phyloP scores from a whole-genome alignment of 2,329 filamentous ascomycete species.

The Cladophialophora chaetospira region DNA sequence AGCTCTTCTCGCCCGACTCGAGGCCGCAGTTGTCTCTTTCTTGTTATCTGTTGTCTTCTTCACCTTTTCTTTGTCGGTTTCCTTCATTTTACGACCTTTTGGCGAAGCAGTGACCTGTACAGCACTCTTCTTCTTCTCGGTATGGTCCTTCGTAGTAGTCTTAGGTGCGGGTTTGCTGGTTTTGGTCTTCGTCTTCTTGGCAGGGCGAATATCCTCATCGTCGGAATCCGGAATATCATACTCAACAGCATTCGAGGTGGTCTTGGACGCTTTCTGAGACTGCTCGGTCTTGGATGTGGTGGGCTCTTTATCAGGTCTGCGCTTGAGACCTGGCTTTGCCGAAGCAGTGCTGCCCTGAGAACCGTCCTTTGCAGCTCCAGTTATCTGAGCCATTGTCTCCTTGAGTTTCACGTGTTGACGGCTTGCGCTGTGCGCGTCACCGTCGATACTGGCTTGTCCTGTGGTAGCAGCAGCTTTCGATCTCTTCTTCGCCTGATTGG shows the following conservation, averaged over 20 bases:
- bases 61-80: neutral
- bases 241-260: neutral
- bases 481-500: neutral
- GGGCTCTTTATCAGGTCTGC: constrained; percentile 8
- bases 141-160: neutral
- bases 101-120: neutral
- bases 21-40: constrained; percentile 12
- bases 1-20: constrained; percentile 15
- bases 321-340: constrained; percentile 15
- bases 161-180: neutral
- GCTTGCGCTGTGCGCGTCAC: neutral
- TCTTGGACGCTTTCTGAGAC: neutral
- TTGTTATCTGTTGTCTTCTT: neutral
- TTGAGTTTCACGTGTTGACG: neutral
- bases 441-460: neutral
- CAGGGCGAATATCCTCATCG: constrained; percentile 1
- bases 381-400: constrained; percentile 2
- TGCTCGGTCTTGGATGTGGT: neutral
- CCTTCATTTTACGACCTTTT: constrained; percentile 1
- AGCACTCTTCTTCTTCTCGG: neutral
- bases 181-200: constrained; percentile 20
- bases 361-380: neutral
- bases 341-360: neutral
- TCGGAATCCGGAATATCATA: constrained; percentile 19
- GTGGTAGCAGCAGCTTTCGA: neutral